These are phyloP conservation scores for Fusarium oligoseptatum DNA, from an alignment of 2,329 filamentous ascomycete species.

Conservation along the genomic window DNA sequence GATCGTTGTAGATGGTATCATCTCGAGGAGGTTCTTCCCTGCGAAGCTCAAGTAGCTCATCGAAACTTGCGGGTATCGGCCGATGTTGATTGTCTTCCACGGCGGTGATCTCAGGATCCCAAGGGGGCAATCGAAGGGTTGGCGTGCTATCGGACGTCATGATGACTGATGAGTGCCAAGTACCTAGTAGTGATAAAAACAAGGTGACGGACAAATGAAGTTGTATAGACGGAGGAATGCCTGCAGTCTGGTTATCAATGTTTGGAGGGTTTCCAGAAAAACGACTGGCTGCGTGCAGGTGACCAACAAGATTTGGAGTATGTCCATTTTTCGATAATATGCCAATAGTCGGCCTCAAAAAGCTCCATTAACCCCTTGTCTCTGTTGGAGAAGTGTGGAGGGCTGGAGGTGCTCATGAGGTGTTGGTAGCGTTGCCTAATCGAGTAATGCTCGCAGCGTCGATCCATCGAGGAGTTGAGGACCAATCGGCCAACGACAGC, in stretches of 20 bases:
- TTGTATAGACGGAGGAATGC: neutral
- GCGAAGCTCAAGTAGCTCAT: conserved; percentile 5
- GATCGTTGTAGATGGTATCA: conserved; percentile 14
- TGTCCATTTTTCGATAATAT: neutral
- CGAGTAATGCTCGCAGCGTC: neutral
- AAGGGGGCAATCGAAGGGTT: neutral
- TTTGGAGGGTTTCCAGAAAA: neutral
- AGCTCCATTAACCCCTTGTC: neutral
- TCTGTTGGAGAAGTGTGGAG: neutral
- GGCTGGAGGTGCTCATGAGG: neutral
- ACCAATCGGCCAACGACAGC: neutral
- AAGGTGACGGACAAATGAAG: neutral
- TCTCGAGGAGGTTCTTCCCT: conserved; percentile 9
- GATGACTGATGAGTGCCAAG: neutral
- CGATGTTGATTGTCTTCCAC: conserved; percentile 11
- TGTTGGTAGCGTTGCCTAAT: neutral
- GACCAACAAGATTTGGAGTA: neutral
- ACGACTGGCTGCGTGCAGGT: neutral
- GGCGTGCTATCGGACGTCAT: neutral
- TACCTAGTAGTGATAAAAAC: neutral
- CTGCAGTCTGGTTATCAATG: neutral
- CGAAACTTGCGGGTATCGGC: neutral
- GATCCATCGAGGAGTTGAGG: neutral
- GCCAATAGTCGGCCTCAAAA: neutral
- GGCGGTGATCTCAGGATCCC: conserved; percentile 10